A percentile compares a stretch with the other conserved stretches of the same genome.
phyloP scores from a whole-genome alignment of 2,329 filamentous ascomycete genomes.

The Talaromyces sp. region DNA sequence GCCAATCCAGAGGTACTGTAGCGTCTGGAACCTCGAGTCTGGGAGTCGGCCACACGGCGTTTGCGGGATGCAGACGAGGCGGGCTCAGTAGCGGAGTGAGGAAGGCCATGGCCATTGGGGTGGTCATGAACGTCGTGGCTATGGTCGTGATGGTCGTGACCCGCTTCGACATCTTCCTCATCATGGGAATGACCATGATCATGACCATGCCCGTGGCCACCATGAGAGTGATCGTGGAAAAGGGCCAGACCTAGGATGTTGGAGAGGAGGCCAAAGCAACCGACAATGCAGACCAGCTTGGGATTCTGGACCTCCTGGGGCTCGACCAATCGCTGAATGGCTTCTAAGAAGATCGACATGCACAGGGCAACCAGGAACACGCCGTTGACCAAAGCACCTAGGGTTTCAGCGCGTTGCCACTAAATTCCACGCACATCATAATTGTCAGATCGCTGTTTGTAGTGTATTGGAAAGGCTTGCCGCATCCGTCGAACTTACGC shows the following conservation, averaged over 20 bases:
- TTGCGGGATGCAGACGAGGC: conserved; percentile 35
- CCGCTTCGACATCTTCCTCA: conserved; percentile 51
- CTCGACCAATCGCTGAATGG: conserved; percentile 87
- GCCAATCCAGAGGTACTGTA: conserved; percentile 58
- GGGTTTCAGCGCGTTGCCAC: conserved; percentile 96
- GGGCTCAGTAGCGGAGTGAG: conserved; percentile 30
- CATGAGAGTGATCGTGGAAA: conserved; percentile 90
- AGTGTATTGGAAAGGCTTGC: not conserved
- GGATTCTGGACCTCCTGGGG: conserved; percentile 86
- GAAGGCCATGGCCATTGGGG: conserved; percentile 51
- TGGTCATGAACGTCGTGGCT: conserved; percentile 59
- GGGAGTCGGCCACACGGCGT: conserved; percentile 29
- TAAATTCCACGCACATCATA: conserved; percentile 36
- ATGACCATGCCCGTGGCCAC: conserved; percentile 53
- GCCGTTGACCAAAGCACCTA: conserved; percentile 94
- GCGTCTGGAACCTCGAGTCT: conserved; percentile 33
- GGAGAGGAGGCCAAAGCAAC: conserved; percentile 79
- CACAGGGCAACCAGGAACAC: conserved; percentile 97
- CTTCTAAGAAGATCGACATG: conserved; percentile 94
- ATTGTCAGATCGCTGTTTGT: conserved; percentile 14
- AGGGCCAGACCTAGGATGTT: conserved; percentile 88
- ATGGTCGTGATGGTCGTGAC: conserved; percentile 42
- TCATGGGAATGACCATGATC: conserved; percentile 53
- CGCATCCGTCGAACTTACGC: conserved; percentile 60
- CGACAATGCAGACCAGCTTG: conserved; percentile 84